Evolutionary conservation across 83 land plant genomes (phyloP).

Genomic region (Larix sibirica): DNA sequence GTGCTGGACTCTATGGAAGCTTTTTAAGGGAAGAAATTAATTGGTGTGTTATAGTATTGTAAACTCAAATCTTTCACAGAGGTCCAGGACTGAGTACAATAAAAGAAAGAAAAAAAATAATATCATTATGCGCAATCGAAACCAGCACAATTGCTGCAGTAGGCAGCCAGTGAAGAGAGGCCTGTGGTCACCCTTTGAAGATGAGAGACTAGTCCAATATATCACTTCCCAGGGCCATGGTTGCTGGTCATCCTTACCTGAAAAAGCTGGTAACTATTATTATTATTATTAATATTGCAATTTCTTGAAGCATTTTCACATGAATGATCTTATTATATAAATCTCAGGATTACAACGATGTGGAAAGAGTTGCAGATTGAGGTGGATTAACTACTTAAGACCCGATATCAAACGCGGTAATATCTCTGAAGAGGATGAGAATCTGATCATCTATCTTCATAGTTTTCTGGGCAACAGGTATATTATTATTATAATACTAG

Average conservation of each 20-base stretch:
- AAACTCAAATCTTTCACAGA: too few relatives aligned
- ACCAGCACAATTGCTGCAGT: conserved; percentile 27
- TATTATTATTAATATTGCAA: not conserved
- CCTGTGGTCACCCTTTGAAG: conserved; percentile 42
- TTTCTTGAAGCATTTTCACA: not conserved
- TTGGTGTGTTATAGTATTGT: too few relatives aligned
- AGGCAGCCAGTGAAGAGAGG: conserved; percentile 41
- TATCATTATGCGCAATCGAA: not conserved
- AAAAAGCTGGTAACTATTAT: conserved; percentile 21
- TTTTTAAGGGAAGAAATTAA: not conserved
- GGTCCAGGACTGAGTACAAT: not conserved
- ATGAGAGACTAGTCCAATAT: conserved; percentile 34
- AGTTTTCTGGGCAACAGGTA: conserved; percentile 14
- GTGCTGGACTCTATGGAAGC: not conserved
- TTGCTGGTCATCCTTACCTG: conserved; percentile 45
- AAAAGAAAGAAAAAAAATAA: not conserved
- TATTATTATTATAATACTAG: not conserved
- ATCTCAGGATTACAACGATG: conserved; percentile 10
- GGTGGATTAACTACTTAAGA: conserved; percentile 16
- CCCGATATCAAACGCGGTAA: conserved; percentile 14
- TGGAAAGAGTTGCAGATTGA: not conserved
- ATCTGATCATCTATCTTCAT: conserved; percentile 11
- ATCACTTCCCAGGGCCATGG: conserved; percentile 39
- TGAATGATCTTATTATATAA: not conserved
- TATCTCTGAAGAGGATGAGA: conserved; percentile 8